phyloP scores from a whole-genome alignment of 2,329 filamentous ascomycete species.

The Colletotrichum nymphaeae region DNA sequence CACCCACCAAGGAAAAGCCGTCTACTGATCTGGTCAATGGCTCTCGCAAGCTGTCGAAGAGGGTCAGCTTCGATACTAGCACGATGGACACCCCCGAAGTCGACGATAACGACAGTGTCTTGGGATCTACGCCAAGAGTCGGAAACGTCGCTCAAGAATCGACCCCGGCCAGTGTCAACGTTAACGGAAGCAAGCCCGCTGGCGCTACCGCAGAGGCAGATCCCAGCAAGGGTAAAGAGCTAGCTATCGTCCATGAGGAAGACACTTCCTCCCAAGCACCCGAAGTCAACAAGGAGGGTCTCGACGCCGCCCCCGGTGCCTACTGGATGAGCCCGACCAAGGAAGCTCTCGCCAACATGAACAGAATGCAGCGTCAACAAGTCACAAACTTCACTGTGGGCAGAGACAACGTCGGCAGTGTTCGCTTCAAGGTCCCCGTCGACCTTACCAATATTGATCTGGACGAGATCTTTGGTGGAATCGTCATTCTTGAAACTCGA shows the following conservation, averaged over 20 bases:
- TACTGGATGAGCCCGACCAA: constrained; percentile 89
- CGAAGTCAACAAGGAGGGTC: constrained; percentile 39
- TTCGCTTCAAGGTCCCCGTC: constrained; percentile 84
- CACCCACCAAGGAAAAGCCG: constrained; percentile 65
- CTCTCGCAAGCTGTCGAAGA: constrained; percentile 76
- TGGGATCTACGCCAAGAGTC: constrained; percentile 2
- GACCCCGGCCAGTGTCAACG: constrained; percentile 1
- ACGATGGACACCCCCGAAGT: constrained; percentile 51
- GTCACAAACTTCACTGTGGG: constrained; percentile 84
- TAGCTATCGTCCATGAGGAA: constrained; percentile 83
- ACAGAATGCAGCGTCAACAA: constrained; percentile 79
- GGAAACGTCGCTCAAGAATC: constrained; percentile 4
- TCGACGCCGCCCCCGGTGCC: constrained; percentile 70
- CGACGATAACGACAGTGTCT: constrained; percentile 18
- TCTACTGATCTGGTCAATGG: constrained; percentile 53
- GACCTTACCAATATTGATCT: constrained; percentile 84
- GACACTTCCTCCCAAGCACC: constrained; percentile 50
- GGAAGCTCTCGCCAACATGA: constrained; percentile 83
- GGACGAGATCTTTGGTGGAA: constrained; percentile 80
- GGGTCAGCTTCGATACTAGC: constrained; percentile 89
- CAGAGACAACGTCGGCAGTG: constrained; percentile 81
- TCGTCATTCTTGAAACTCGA: constrained; percentile 81
- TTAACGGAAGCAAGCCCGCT: constrained; percentile 42
- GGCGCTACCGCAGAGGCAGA: constrained; percentile 70
- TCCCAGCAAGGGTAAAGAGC: constrained; percentile 78